phyloP scores from a whole-genome alignment of 2,329 filamentous ascomycete genomes.

The Paramyrothecium roridum region DNA sequence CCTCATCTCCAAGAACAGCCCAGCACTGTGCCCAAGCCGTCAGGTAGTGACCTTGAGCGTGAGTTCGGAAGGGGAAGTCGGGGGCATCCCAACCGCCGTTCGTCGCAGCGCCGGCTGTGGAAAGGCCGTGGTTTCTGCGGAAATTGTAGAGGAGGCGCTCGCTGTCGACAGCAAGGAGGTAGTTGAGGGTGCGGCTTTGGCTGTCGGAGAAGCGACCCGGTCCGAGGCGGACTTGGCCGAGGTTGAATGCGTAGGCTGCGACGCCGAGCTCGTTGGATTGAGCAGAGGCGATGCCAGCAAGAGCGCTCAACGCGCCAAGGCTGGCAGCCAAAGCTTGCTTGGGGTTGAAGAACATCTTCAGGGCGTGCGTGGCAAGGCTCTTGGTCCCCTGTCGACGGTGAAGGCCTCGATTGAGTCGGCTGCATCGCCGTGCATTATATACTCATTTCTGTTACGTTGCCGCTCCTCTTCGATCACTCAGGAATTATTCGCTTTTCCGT shows the following conservation, averaged over 20 bases:
- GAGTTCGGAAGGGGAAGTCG: slow-evolving; percentile 49
- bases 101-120: slow-evolving; percentile 39
- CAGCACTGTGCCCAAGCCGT: slow-evolving; percentile 48
- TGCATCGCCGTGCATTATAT: no score
- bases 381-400: no score
- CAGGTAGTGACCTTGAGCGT: slow-evolving; percentile 49
- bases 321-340: no score
- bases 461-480: no score
- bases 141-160: slow-evolving; percentile 48
- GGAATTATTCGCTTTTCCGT: no score
- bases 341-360: no score
- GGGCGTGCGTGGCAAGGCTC: no score
- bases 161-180: slow-evolving; percentile 41
- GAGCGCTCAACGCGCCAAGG: no score
- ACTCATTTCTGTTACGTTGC: no score
- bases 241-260: neutral
- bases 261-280: neutral
- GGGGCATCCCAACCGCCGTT: slow-evolving; percentile 54
- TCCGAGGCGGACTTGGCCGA: slow-evolving; percentile 5
- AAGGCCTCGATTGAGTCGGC: no score
- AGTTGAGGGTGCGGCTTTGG: slow-evolving; percentile 42
- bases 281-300: neutral
- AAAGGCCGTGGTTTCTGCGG: slow-evolving; percentile 40
- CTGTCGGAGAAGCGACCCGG: slow-evolving; percentile 23
- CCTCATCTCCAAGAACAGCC: slow-evolving; percentile 35